Conservation (phyloP, 2,329 filamentous ascomycete species). For the Aspergillus candidus region DNA sequence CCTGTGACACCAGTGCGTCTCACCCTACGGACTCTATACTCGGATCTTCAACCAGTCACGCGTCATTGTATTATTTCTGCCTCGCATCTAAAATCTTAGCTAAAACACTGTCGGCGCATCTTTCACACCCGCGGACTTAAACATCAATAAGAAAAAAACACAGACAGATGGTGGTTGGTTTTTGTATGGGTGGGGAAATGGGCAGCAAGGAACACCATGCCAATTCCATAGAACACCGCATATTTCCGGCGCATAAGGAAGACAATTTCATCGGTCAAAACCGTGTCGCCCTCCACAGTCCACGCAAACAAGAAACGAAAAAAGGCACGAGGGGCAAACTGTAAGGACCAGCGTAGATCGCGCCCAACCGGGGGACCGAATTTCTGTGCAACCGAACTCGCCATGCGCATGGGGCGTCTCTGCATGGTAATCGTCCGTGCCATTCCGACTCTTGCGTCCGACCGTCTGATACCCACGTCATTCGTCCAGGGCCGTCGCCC, state of each 20-base stretch:
- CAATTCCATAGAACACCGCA: too few species aligned
- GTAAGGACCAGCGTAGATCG: background rate
- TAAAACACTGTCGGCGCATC: background rate
- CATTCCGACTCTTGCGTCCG: constrained; percentile 9
- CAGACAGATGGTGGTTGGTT: background rate
- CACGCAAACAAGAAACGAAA: constrained; percentile 1
- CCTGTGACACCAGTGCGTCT: too few species aligned
- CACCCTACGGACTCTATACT: too few species aligned
- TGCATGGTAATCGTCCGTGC: constrained; percentile 13
- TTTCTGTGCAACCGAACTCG: background rate
- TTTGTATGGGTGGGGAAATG: background rate
- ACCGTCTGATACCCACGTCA: constrained; percentile 12
- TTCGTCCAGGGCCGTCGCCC: constrained; percentile 13
- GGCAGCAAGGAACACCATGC: too few species aligned
- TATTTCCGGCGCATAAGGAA: too few species aligned
- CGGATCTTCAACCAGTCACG: too few species aligned
- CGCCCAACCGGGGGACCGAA: too few species aligned
- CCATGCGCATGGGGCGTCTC: background rate
- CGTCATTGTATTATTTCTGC: background rate
- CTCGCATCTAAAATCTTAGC: background rate
- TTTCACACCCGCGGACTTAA: background rate
- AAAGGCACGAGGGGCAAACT: constrained; percentile 6
- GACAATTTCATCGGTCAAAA: too few species aligned
- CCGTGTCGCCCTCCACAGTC: too few species aligned
- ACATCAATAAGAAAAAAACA: constrained; percentile 3